These are phyloP conservation scores for Trametes hirsuta DNA, from an alignment of 1,284 basidiomycete genomes.

Conservation along the genomic window DNA sequence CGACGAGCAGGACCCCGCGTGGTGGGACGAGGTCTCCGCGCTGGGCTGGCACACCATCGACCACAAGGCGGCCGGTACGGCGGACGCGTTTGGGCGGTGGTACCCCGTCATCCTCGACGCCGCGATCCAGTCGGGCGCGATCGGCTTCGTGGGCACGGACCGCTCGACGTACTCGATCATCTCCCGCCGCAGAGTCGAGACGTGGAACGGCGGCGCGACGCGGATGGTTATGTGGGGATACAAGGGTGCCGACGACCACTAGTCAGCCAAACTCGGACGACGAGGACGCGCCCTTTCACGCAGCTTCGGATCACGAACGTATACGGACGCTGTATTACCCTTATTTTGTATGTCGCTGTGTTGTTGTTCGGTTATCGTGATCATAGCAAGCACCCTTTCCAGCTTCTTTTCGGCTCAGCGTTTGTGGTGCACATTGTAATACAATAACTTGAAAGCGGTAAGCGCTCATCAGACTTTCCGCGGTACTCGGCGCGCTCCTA, in stretches of 20 bases:
- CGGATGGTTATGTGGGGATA: conserved; percentile 59
- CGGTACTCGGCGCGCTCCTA: too few relatives aligned
- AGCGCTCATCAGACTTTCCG: too few relatives aligned
- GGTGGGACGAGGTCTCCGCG: conserved; percentile 64
- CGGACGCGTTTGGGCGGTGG: conserved; percentile 60
- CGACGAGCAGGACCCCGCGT: conserved; percentile 64
- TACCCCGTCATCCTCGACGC: conserved; percentile 70
- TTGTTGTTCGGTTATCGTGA: not conserved
- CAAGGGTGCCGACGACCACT: conserved; percentile 42
- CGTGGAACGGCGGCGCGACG: conserved; percentile 61
- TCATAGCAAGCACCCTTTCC: too few relatives aligned
- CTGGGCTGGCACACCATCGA: conserved; percentile 66
- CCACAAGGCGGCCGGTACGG: conserved; percentile 53
- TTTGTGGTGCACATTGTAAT: too few relatives aligned
- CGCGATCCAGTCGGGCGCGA: conserved; percentile 64
- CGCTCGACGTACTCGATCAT: conserved; percentile 70
- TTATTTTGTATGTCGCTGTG: conserved; percentile 1
- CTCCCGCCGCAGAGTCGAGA: conserved; percentile 61
- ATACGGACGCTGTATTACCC: conserved; percentile 1
- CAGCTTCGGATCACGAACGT: not conserved
- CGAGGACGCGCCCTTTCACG: not conserved
- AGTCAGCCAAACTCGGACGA: not conserved
- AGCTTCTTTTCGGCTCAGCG: too few relatives aligned
- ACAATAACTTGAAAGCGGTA: too few relatives aligned
- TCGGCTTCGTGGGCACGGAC: conserved; percentile 72